phyloP scores from a whole-genome alignment of 495 filamentous ascomycete genomes.

The Penicillium ucsense region DNA sequence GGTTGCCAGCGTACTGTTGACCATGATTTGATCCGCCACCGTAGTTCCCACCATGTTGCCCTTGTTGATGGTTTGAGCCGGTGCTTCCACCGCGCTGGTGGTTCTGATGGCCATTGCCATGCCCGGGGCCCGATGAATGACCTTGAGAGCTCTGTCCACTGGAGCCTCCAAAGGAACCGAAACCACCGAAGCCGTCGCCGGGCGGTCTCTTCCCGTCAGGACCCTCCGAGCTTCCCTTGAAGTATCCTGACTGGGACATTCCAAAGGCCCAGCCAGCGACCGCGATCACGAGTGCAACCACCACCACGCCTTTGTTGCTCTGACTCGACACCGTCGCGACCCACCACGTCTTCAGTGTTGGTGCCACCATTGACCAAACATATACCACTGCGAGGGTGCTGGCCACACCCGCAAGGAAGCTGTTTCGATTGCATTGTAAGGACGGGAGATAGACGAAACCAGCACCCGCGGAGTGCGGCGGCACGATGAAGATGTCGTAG shows the following conservation, averaged over 20 bases:
- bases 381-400: slow-evolving; percentile 60
- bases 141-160: slow-evolving; percentile 11
- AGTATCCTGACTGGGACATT: slow-evolving; percentile 45
- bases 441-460: slow-evolving; percentile 94
- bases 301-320: slow-evolving; percentile 48
- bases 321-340: slow-evolving; percentile 49
- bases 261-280: slow-evolving; percentile 69
- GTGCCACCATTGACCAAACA: slow-evolving; percentile 57
- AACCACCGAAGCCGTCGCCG: slow-evolving; percentile 9
- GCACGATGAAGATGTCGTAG: slow-evolving; percentile 96
- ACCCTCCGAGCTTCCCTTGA: background rate
- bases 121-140: slow-evolving; percentile 10
- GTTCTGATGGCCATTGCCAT: slow-evolving; percentile 12
- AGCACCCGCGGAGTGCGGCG: slow-evolving; percentile 79
- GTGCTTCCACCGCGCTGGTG: slow-evolving; percentile 8
- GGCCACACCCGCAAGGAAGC: slow-evolving; percentile 77
- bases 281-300: slow-evolving; percentile 58
- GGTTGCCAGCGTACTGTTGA: slow-evolving; percentile 30
- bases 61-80: slow-evolving; percentile 14
- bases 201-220: slow-evolving; percentile 14
- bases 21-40: slow-evolving; percentile 19
- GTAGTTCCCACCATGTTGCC: slow-evolving; percentile 17
- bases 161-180: slow-evolving; percentile 12
- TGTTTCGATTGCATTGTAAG: slow-evolving; percentile 73
- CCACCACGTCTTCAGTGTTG: slow-evolving; percentile 60